Conservation (phyloP, 345 rosid genomes). For the Eucalyptus grandis region DNA sequence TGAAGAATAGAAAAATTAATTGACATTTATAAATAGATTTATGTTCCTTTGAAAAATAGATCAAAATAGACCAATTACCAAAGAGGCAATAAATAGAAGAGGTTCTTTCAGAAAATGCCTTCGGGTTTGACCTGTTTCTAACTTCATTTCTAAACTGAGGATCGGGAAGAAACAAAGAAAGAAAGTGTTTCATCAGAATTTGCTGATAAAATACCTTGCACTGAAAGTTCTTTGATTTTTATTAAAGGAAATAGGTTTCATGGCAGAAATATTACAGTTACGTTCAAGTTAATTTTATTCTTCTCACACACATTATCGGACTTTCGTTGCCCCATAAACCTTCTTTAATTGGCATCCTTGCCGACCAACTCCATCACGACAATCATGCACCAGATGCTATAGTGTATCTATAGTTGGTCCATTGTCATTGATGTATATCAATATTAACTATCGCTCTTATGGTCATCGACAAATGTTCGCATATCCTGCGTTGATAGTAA, state of each 20-base stretch:
- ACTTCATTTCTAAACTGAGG: neutral
- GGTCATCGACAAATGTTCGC: neutral
- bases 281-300: neutral
- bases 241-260: neutral
- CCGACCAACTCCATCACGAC: neutral
- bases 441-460: neutral
- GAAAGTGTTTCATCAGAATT: neutral
- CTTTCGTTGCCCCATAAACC: neutral
- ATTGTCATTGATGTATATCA: neutral
- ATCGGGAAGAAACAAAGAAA: neutral
- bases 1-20: no score
- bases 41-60: no score
- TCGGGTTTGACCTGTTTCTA: neutral
- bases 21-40: no score
- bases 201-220: no score
- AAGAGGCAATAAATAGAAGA: neutral
- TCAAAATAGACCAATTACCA: no score
- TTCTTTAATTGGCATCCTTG: neutral
- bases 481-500: neutral
- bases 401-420: neutral
- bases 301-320: neutral
- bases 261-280: no score
- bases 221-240: neutral
- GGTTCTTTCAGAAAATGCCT: neutral
- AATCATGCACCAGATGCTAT: neutral